Evolutionary conservation across 345 rosid genomes (phyloP).

Genomic region (Eucalyptus microcorys): DNA sequence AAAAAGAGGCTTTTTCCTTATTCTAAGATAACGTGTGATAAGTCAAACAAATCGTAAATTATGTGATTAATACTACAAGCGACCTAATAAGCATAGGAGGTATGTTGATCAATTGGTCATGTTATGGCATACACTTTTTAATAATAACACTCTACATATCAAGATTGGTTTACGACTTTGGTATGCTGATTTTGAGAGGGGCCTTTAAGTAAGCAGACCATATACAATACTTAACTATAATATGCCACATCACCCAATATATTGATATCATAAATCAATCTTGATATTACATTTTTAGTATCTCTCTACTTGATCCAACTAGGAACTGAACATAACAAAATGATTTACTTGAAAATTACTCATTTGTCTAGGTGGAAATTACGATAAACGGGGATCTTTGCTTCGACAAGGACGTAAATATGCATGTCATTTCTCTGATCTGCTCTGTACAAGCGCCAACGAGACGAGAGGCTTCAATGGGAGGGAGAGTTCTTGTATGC

Average conservation of each 20-base stretch:
- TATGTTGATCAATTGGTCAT: neutral
- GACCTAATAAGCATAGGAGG: neutral
- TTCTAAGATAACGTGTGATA: neutral
- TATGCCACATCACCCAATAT: neutral
- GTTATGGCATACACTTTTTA: neutral
- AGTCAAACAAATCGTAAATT: too few species aligned
- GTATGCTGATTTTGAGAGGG: neutral
- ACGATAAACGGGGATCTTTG: neutral
- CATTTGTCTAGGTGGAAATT: neutral
- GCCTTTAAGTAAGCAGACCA: neutral
- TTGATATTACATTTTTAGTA: neutral
- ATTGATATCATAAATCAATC: neutral
- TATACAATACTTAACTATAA: neutral
- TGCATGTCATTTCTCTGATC: neutral
- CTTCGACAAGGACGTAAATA: neutral
- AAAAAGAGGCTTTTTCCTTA: neutral
- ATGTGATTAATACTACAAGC: neutral
- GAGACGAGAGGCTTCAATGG: neutral
- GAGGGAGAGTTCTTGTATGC: neutral
- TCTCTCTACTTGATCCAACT: neutral
- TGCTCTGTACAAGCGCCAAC: neutral
- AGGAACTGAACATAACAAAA: neutral
- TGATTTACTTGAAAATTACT: neutral
- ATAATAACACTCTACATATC: neutral
- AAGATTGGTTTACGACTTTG: neutral